Base-by-base conservation (phyloP, 805 yeast genomes). In the Suhomyces canberraensis region DNA sequence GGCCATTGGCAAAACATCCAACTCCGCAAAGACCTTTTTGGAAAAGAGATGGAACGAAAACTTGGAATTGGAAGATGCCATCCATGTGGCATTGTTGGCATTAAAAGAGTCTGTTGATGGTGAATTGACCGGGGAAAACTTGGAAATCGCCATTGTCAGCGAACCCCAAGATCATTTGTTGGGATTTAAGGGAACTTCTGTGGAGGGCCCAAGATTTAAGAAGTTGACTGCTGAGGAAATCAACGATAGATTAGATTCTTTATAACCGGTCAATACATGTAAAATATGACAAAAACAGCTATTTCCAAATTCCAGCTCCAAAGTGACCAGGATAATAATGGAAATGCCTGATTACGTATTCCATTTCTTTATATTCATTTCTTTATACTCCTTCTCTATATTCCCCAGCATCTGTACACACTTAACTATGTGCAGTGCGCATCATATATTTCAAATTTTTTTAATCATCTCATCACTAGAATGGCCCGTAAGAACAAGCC, bases 21-120 rank as follows among this genome's bases (percentile, higher is more conserved):
- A 80, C 29, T 87, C 95, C n/a, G 98, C 98, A 24, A 93, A 95
- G 71, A 91, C 98, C 1, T 93, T 93, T 53, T 68, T 93, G 56
- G 99, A 93, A 62, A 93, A 93, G 68, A 81, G 99, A 66, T 93
- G 98, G 97, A 91, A 90, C 58, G 95, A 89, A 47, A 96, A 93
- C 62, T 72, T 93, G 58, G 98, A 93, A 67, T 73, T 93, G 45
- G 99, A 93, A 66, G 99, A 93, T 60, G 99, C 98, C 34, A 87
- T 93, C 47, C 98, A 93, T 62, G 93, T 91, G 57, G 96, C 98
- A 1, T 71, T 93, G 31, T 70, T 93, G 52, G 93, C 98, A 4
- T 73, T 93, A 59, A 93, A 93, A 63, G 99, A 93, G 65, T 81
- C 95, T 17, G 91, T 93, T 35, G 99, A 93, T 61, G 98, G 98